Evolutionary conservation across 139 green algal species (phyloP).

Genomic region (Chlorella sp.): DNA sequence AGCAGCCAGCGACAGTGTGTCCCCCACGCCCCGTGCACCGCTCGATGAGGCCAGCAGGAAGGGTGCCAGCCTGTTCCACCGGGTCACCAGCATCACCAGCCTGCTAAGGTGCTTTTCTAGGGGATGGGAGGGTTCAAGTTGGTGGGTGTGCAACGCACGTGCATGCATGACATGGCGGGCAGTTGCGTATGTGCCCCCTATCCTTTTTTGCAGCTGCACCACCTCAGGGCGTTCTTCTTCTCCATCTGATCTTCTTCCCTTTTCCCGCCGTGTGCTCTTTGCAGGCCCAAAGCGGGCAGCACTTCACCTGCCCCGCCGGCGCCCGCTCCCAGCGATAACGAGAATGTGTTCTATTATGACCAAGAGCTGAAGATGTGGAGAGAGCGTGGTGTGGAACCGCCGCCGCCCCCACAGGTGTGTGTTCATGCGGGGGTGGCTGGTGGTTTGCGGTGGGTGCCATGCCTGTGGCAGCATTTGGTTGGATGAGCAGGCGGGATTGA

Average conservation of each 20-base stretch:
- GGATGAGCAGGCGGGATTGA: too few species aligned
- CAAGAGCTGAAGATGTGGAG: constrained; percentile 71
- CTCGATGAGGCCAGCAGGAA: not conserved
- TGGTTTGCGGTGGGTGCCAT: not conserved
- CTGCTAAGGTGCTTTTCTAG: not conserved
- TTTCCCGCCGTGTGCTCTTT: not conserved
- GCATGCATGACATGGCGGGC: not conserved
- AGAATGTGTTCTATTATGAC: constrained; percentile 78
- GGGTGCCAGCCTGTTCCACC: constrained; percentile 8
- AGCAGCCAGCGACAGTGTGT: not conserved
- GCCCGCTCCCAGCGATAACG: not conserved
- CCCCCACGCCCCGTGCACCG: not conserved
- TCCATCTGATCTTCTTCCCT: not conserved
- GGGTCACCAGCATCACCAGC: constrained; percentile 16
- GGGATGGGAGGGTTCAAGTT: not conserved
- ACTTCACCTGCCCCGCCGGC: not conserved
- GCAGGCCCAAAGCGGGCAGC: not conserved
- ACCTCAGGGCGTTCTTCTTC: too few species aligned
- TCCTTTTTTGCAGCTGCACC: not conserved
- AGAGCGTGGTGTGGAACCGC: constrained; percentile 53
- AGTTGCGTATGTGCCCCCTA: too few species aligned
- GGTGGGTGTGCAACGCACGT: not conserved
- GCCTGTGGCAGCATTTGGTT: not conserved
- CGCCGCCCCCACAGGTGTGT: not conserved
- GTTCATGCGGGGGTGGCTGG: not conserved